Conservation (phyloP, 2,329 filamentous ascomycete species). For the Sordariomycetes sp. region DNA sequence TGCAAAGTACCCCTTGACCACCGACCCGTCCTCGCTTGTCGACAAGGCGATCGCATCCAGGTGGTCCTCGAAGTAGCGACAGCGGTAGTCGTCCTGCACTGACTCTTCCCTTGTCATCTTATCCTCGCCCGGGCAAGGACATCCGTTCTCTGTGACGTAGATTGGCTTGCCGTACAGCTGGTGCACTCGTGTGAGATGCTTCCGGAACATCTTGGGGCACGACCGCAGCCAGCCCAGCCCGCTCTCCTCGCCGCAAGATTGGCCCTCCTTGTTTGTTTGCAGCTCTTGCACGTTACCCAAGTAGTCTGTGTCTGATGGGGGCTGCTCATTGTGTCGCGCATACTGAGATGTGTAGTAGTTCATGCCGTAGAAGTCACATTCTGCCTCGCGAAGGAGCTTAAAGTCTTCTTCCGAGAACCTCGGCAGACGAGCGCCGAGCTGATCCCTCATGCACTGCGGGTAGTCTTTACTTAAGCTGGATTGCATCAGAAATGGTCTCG, state of each 20-base stretch:
- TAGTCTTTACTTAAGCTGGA: conserved; percentile 19
- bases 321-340: conserved; percentile 14
- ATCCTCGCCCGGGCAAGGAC: conserved; percentile 23
- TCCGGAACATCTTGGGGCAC: conserved; percentile 15
- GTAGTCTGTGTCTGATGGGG: conserved; percentile 18
- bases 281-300: conserved; percentile 22
- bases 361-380: conserved; percentile 28
- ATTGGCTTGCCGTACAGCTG: conserved; percentile 15
- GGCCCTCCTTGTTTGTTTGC: conserved; percentile 18
- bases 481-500: background rate
- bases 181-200: conserved; percentile 17
- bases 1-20: conserved; percentile 19
- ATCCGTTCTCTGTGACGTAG: conserved; percentile 22
- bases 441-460: conserved; percentile 23
- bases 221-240: conserved; percentile 24
- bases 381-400: conserved; percentile 11
- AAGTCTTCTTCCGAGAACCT: conserved; percentile 17
- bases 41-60: conserved; percentile 24
- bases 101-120: conserved; percentile 22
- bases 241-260: conserved; percentile 17
- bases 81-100: conserved; percentile 24
- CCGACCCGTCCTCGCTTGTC: conserved; percentile 7
- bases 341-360: conserved; percentile 30
- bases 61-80: conserved; percentile 26
- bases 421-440: conserved; percentile 20